Evolutionary conservation across 1,284 basidiomycete species (phyloP), one percentile per base, ranked within the genome.

Genomic region (Ustilago xerochloae): DNA sequence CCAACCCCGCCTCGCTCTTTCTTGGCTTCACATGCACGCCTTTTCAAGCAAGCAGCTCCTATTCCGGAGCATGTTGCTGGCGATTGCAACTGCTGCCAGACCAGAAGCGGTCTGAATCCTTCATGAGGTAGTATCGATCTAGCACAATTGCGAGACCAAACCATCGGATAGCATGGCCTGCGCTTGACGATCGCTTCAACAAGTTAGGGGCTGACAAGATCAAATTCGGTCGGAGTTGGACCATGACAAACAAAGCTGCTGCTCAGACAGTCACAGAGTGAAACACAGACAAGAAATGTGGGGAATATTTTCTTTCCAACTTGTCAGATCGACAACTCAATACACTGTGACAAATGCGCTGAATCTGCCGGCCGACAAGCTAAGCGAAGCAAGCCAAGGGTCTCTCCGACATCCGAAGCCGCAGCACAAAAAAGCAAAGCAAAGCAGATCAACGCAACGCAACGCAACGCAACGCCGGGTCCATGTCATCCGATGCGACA

Each of bases 401-500:
- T 45, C 22, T 22, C 4, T 28, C 48, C 36, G 48, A 7, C 35
- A 16, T 38, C 35, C 35, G 35, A 38, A 10, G 32, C 32, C 32
- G 32, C 9, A 18, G 33, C 12, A 36, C 50, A 47, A 63, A 51
- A 56, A 30, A 18, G 18, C 28, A 12, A 9, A 48, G 28, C 29
- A 22, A 50, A 22, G 35, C 39, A 4, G 13, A n/a, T 41, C 3
- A 3, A 16, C 22, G 39, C 39, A 41, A 4, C 18, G 39, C 39
- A 41, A n/a, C n/a, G n/a, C n/a, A n/a, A n/a, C n/a, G 1, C 38
- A 13, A 30, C 38, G 46, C 41, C 65, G 60, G 65, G 51, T 26
- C 51, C 66, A 49, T 58, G 51, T 69, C 60, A 55, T 26, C 66
- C 66, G 66, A 69, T 59, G 49, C 47, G 22, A 43, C 13, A 18